Percentiles rank a stretch among this genome's conserved stretches.
Evolutionary conservation across 257 asterid genomes (phyloP).

Genomic region (Phtheirospermum japonicum): DNA sequence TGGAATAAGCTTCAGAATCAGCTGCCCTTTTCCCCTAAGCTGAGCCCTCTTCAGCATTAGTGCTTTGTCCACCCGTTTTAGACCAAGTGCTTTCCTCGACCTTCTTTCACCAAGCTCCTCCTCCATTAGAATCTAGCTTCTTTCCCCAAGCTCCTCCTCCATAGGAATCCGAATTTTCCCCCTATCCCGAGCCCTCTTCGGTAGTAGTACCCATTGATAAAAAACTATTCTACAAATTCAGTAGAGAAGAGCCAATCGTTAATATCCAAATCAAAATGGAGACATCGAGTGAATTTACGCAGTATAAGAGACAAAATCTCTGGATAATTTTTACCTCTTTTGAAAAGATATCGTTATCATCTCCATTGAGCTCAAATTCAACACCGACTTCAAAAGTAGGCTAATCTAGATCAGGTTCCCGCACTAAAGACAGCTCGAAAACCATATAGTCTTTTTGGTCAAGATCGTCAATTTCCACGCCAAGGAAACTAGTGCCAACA

Average conservation of each 20-base stretch:
- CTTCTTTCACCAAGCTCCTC: too few relatives aligned
- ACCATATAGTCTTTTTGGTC: conserved; percentile 56
- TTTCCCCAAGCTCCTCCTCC: too few relatives aligned
- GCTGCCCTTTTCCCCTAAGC: conserved; percentile 35
- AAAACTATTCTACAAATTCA: not conserved
- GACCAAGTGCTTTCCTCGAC: too few relatives aligned
- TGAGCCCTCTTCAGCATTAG: too few relatives aligned
- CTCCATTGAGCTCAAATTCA: conserved; percentile 40
- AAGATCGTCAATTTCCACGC: conserved; percentile 70
- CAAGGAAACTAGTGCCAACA: conserved; percentile 66
- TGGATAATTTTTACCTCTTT: conserved; percentile 34
- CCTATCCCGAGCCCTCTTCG: too few relatives aligned
- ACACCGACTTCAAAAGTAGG: conserved; percentile 73
- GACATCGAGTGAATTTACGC: not conserved
- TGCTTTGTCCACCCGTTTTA: too few relatives aligned
- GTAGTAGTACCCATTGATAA: not conserved
- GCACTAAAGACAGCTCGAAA: conserved; percentile 60
- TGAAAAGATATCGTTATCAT: conserved; percentile 32
- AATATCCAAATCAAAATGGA: conserved; percentile 7
- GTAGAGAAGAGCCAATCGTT: conserved; percentile 5
- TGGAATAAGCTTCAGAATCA: too few relatives aligned
- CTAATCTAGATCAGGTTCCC: conserved; percentile 58
- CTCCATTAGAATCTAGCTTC: too few relatives aligned
- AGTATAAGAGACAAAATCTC: conserved; percentile 14
- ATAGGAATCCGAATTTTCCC: not conserved